Percentiles rank a stretch among this genome's conserved stretches.
Conservation (phyloP, 805 yeast species). For the Tetrapisispora iriomotensis region DNA sequence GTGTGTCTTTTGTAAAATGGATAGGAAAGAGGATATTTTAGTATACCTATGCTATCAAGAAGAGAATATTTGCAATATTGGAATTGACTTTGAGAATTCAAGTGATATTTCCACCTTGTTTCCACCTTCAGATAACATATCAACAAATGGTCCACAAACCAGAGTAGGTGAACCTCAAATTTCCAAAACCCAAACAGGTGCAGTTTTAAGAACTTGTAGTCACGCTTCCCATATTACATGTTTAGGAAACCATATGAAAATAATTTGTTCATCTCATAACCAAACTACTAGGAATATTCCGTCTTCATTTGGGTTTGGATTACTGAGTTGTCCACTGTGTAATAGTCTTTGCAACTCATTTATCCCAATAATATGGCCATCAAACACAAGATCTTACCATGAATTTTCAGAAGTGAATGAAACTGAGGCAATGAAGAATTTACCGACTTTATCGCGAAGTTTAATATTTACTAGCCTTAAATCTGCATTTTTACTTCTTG, state of each 20-base stretch:
- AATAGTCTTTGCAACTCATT: constrained; percentile 77
- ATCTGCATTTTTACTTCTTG: constrained; percentile 15
- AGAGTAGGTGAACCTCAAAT: constrained; percentile 20
- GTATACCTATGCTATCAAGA: constrained; percentile 26
- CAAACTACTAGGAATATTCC: constrained; percentile 80
- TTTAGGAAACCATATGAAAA: constrained; percentile 50
- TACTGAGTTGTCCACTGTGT: constrained; percentile 85
- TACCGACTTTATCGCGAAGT: not conserved
- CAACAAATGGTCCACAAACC: not conserved
- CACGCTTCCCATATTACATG: constrained; percentile 89
- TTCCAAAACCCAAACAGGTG: not conserved
- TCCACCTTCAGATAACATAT: not conserved
- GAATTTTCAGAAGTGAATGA: not conserved
- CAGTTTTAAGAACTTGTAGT: constrained; percentile 55
- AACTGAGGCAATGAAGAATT: not conserved
- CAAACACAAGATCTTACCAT: not conserved
- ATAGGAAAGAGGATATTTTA: constrained; percentile 20
- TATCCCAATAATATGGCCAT: constrained; percentile 45
- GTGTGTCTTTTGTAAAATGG: constrained; percentile 28
- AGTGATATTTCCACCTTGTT: not conserved
- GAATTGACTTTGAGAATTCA: constrained; percentile 18
- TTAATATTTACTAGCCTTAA: constrained; percentile 11
- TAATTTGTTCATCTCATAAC: constrained; percentile 45
- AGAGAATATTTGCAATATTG: constrained; percentile 19
- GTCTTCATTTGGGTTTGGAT: constrained; percentile 58